Base-by-base conservation (phyloP, 805 yeast species). In the Zygotorulaspora florentina region DNA sequence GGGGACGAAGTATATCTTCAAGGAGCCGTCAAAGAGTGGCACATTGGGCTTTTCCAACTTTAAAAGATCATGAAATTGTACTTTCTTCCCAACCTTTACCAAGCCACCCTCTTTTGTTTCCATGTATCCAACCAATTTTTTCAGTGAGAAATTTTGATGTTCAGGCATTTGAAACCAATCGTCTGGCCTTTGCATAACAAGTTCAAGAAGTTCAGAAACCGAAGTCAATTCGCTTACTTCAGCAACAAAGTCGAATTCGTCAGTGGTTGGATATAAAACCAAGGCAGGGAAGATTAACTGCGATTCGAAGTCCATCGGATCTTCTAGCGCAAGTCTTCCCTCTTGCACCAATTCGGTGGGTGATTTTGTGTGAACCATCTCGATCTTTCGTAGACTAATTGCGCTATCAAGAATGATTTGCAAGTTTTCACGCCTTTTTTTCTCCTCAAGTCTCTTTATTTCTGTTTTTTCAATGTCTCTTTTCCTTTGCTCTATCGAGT, bases 71-170 rank as follows among this genome's bases (percentile, higher is more conserved):
- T 79, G 76, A 17, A 91, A 62, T 1, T 85, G 70, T 17, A 81
- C 76, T 53, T 85, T 87, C 62, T 83, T 86, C 23, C 96, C 96
- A 3, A 85, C 79, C 65, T 87, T 88, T 37, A 88, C 82, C 49
- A 91, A 72, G 0, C 97, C 97, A 41, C 96, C 96, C 2, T 80
- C 58, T 27, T 68, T 73, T 0, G 96, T 87, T 63, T 87, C 97
- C 81, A 87, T 81, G 64, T 74, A 91, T 5, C 84, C 83, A 42
- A 85, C 83, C 20, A 89, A 66, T 44, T 76, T 76, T 52, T 76
- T 79, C 3, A 76, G 64, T 0, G 72, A 68, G 61, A 88, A 87
- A 48, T 81, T 76, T 34, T 60, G 53, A 23, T 84, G 88, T 51
- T 75, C 77, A 5, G 83, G 81, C 54, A 63, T 60, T 36, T 73